Conservation (phyloP, 768 basidiomycete genomes). For the Kwoniella shandongensis region DNA sequence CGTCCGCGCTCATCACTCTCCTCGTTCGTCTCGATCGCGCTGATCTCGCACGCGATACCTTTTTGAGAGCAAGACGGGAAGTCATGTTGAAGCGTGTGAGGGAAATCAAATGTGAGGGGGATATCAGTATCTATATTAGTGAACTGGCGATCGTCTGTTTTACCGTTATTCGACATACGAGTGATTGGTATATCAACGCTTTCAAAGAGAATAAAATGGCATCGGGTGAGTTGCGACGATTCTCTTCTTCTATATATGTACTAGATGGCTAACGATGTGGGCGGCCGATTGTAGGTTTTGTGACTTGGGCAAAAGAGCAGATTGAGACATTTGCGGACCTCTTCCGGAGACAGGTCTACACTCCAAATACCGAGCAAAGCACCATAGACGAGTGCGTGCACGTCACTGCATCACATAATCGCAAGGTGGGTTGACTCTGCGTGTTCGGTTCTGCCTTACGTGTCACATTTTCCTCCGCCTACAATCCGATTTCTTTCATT, state of each 20-base stretch:
- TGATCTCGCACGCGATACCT: conserved; percentile 75
- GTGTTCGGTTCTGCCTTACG: too few species aligned
- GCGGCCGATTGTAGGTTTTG: conserved; percentile 88
- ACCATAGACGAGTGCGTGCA: conserved; percentile 75
- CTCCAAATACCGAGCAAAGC: conserved; percentile 68
- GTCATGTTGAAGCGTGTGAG: conserved; percentile 76
- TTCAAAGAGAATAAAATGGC: conserved; percentile 95
- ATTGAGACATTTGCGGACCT: conserved; percentile 77
- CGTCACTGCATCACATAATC: conserved; percentile 76
- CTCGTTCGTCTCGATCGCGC: conserved; percentile 74
- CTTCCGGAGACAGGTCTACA: conserved; percentile 89
- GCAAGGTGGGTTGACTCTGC: conserved; percentile 63
- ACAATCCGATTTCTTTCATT: too few species aligned
- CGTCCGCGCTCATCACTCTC: conserved; percentile 69
- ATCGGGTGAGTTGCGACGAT: conserved; percentile 65
- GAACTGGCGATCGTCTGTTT: conserved; percentile 87
- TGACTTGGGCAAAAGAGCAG: conserved; percentile 88
- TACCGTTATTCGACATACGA: conserved; percentile 92
- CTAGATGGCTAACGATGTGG: neutral
- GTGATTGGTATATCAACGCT: conserved; percentile 94
- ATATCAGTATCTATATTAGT: conserved; percentile 77
- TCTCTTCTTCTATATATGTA: neutral
- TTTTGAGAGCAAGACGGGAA: conserved; percentile 73
- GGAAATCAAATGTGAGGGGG: conserved; percentile 85
- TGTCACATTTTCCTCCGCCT: too few species aligned